Percentiles rank a stretch among this genome's conserved stretches.
Conservation (phyloP, 768 basidiomycete species). For the Hygrophorus pudorinus region DNA sequence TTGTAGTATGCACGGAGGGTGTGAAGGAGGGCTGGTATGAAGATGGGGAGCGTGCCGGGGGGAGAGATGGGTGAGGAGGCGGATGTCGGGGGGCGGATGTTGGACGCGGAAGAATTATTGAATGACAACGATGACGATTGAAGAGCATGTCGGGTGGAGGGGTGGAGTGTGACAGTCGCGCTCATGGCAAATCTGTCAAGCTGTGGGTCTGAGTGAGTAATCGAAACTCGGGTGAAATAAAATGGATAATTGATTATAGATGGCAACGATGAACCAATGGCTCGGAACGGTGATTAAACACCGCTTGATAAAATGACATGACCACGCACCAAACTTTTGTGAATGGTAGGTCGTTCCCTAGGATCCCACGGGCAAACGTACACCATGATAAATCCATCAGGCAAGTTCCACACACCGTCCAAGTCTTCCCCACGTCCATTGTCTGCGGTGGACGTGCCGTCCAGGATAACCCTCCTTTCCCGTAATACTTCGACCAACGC, state of each 20-base stretch:
- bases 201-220: slow-evolving; percentile 23
- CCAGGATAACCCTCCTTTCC: slow-evolving; percentile 41
- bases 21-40: slow-evolving; percentile 20
- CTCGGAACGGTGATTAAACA: too few species aligned
- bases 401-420: slow-evolving; percentile 40
- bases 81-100: slow-evolving; percentile 11
- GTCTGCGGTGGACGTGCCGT: slow-evolving; percentile 16
- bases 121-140: slow-evolving; percentile 10
- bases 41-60: slow-evolving; percentile 15
- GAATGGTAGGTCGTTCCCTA: slow-evolving; percentile 54
- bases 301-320: background rate
- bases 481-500: slow-evolving; percentile 43
- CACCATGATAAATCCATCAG: slow-evolving; percentile 60
- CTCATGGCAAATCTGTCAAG: slow-evolving; percentile 78
- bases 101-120: slow-evolving; percentile 17
- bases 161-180: slow-evolving; percentile 42
- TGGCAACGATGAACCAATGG: too few species aligned
- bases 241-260: background rate
- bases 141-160: slow-evolving; percentile 26
- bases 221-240: background rate
- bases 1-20: slow-evolving; percentile 20
- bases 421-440: background rate
- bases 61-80: slow-evolving; percentile 5
- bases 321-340: slow-evolving; percentile 49
- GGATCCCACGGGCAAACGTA: slow-evolving; percentile 62